Evolutionary conservation across 2,329 filamentous ascomycete genomes (phyloP), one percentile per base, ranked within the genome.

Genomic region (Phaeosphaeria sp.): DNA sequence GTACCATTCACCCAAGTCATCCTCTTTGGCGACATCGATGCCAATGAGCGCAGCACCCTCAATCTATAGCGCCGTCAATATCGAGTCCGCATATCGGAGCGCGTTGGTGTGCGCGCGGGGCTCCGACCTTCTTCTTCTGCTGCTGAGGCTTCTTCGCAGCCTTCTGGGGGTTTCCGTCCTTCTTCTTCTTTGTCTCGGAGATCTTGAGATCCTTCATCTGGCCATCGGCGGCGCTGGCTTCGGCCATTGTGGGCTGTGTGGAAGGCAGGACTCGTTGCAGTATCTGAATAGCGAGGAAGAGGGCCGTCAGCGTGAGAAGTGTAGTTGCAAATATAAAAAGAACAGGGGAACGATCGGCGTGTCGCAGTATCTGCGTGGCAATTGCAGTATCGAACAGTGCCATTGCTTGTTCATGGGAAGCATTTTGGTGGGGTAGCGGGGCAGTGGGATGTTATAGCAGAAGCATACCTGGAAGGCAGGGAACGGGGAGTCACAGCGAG

Each of bases 1-100:
- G 80, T 99, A 99, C 95, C 95, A 99, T 79, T 89, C 88, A 50
- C 92, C 85, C 76, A 99, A 95, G 80, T 98, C 92, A 48, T 91
- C 89, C 49, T 89, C 83, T 80, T 97, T 98, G 63, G 86, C 85
- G 59, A 91, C 88, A 63, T 93, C 95, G 72, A 97, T 97, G 64
- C 93, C 93, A 70, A 95, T 96, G 65, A 96, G 76, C 52, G 85
- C 86, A 51, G 85, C 83, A 48, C 85, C 86, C 44, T 87, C 86
- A 47, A 82, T 83, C 79, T 81, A 75, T 66, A 43, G 33, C 45
- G 43, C 49, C 48, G 68, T 74, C 55, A 74, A 68, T 36, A 61
- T 48, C 33, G 33, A 46, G 40, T 51, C 47, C 27, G 21, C 3
- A 22, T 30, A 22, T 24, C 45, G 9, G 3, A 13, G 24, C 43